Base-by-base conservation (phyloP, 2,329 filamentous ascomycete genomes). In the Talaromyces rugulosus region DNA sequence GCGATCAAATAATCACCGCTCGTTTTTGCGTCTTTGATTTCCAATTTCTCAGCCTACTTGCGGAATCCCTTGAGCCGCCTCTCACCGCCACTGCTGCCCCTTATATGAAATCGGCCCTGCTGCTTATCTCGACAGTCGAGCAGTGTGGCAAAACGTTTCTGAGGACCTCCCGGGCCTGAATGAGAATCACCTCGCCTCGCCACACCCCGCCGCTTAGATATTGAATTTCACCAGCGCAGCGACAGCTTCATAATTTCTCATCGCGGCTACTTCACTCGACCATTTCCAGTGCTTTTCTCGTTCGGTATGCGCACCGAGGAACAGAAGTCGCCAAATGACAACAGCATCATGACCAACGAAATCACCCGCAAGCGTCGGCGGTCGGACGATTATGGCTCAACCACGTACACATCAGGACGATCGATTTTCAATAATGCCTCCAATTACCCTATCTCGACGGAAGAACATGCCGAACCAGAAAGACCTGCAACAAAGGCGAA, bases 401-500 rank as follows among this genome's bases (percentile, higher is more conserved):
- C 56, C 42, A 31, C 58, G 3, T 64, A 62, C 52, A 59, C 47
- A 31, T 40, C 44, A n/a, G 58, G 50, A 27, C 56, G 58, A 23
- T 64, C 62, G 28, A 44, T 65, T 9, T 61, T 65, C 51, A 60
- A 61, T 54, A 59, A 47, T 33, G 59, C 36, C 14, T 50, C 58
- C 3, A 56, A 40, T 12, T 47, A 56, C n/a, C 55, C 51, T 31
- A 18, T 54, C 40, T 40, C 36, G 31, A 51, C 30, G 12, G 59
- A 63, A 16, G 52, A 63, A 8, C 44, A 53, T 14, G 30, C 30
- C 5, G 33, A 61, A n/a, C 42, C 36, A 18, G 59, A 61, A 33
- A 55, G 42, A 30, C 31, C 59, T 7, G 34, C 34, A 7, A 54
- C 62, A 14, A 59, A 61, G 57, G 80, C 81, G 33, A 88, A 88